Evolutionary conservation across 257 asterid species (phyloP).

Genomic region (Anisodus tanguticus): DNA sequence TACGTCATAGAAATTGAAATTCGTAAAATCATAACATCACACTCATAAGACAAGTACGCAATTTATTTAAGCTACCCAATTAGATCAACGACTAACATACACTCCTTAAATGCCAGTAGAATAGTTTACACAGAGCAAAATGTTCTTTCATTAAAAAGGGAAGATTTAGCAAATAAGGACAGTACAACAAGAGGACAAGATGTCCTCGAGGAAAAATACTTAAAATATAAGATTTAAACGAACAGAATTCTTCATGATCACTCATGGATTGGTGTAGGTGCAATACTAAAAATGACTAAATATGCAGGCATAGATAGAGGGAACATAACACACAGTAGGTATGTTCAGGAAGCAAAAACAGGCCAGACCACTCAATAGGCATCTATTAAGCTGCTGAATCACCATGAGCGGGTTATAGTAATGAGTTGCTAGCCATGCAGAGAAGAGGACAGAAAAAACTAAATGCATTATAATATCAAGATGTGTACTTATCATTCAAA

Average conservation of each 20-base stretch:
- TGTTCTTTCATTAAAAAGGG: background rate
- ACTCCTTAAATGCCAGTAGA: conserved; percentile 19
- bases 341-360: background rate
- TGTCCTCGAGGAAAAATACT: background rate
- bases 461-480: background rate
- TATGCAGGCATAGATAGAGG: background rate
- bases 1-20: background rate
- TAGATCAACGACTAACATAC: conserved; percentile 24
- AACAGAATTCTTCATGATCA: background rate
- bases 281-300: background rate
- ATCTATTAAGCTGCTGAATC: conserved; percentile 21
- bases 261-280: conserved; percentile 24
- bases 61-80: background rate
- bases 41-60: conserved; percentile 12
- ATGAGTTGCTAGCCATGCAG: conserved; percentile 11
- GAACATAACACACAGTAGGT: conserved; percentile 1
- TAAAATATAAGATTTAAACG: background rate
- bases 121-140: background rate
- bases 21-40: background rate
- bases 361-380: conserved; percentile 9
- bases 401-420: conserved; percentile 14
- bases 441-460: conserved; percentile 20
- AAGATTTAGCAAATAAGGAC: conserved; percentile 17
- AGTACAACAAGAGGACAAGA: conserved; percentile 26
- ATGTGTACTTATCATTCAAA: background rate